Conservation (phyloP, 768 basidiomycete genomes). For the Trametes meyenii region DNA sequence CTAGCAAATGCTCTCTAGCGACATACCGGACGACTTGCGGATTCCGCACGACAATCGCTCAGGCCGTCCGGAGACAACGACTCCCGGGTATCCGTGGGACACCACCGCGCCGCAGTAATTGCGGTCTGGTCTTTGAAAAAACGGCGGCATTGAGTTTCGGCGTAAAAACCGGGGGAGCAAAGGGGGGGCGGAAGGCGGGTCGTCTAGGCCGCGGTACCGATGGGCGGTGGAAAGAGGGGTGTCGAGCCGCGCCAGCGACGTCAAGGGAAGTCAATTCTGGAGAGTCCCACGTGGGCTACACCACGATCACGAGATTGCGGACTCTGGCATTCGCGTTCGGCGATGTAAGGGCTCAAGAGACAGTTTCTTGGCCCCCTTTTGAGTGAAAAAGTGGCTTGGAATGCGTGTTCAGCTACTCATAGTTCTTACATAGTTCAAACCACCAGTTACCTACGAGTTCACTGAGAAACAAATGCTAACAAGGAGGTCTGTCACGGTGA, state of each 20-base stretch:
- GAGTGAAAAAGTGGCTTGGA: too few species aligned
- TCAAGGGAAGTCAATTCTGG: not conserved
- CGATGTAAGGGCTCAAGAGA: too few species aligned
- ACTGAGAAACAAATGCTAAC: too few species aligned
- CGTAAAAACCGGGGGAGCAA: not conserved
- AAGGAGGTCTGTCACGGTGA: too few species aligned
- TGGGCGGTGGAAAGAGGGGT: constrained; percentile 6
- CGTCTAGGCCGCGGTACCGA: not conserved
- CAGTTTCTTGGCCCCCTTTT: too few species aligned
- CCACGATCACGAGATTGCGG: constrained; percentile 15
- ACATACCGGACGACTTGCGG: too few species aligned
- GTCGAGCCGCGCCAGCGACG: not conserved
- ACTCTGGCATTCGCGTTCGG: not conserved
- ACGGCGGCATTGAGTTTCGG: not conserved
- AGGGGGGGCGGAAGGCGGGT: not conserved
- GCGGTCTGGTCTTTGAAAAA: not conserved
- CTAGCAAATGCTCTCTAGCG: too few species aligned
- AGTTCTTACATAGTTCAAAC: too few species aligned
- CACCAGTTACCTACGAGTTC: too few species aligned
- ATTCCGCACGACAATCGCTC: not conserved
- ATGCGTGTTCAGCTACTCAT: too few species aligned
- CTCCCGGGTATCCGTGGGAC: not conserved
- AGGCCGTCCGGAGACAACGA: not conserved
- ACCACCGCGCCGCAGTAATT: not conserved
- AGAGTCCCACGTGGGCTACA: constrained; percentile 7